phyloP scores from a whole-genome alignment of 2,329 filamentous ascomycete genomes.

The Monosporascus sp. region DNA sequence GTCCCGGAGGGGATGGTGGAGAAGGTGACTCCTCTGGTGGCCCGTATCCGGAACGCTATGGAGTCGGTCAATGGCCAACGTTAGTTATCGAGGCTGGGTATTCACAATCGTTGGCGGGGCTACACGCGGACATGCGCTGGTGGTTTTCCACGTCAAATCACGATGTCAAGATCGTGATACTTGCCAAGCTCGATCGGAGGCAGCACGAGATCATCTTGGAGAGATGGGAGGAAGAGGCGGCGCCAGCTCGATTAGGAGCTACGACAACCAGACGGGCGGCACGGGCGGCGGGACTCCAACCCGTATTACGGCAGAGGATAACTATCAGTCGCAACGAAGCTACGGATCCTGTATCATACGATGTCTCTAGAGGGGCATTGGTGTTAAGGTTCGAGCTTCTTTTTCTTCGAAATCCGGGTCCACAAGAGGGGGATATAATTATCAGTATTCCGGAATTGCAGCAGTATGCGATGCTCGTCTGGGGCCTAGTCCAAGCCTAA shows the following conservation, averaged over 20 bases:
- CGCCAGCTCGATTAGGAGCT: neutral
- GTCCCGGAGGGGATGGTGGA: conserved; percentile 1
- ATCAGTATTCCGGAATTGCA: neutral
- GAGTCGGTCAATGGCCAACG: conserved; percentile 2
- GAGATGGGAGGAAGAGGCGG: conserved; percentile 3
- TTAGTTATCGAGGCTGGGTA: conserved; percentile 3
- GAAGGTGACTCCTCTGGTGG: conserved; percentile 5
- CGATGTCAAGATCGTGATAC: conserved; percentile 3
- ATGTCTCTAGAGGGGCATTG: neutral
- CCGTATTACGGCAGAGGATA: conserved; percentile 2
- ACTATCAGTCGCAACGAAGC: neutral
- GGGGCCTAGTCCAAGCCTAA: neutral
- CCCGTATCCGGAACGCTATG: neutral
- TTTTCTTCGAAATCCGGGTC: conserved; percentile 1
- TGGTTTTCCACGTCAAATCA: conserved; percentile 3
- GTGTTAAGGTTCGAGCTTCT: neutral
- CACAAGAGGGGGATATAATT: neutral
- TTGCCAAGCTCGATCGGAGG: conserved; percentile 1
- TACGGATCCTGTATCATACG: conserved; percentile 1
- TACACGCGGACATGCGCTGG: conserved; percentile 1
- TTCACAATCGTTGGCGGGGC: neutral
- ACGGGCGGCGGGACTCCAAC: neutral
- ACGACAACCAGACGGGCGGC: neutral
- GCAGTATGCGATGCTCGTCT: neutral
- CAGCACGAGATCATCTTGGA: conserved; percentile 1